Evolutionary conservation across 192 early-diverging fungal genomes (phyloP).

Genomic region (Dissophora ornata): DNA sequence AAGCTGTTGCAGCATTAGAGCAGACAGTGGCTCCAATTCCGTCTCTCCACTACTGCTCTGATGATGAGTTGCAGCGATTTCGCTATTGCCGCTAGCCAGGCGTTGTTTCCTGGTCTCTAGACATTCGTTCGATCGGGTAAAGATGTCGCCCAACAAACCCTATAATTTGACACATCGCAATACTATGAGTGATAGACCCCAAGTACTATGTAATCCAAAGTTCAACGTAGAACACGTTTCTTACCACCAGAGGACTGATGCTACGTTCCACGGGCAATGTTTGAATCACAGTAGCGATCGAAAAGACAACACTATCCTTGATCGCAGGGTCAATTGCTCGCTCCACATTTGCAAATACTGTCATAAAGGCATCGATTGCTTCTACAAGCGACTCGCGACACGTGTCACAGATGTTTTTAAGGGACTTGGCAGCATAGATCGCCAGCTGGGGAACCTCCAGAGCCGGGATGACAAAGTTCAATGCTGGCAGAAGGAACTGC

Average conservation of each 20-base stretch:
- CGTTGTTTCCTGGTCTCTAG: conserved; percentile 32
- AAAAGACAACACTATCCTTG: conserved; percentile 52
- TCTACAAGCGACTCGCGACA: conserved; percentile 73
- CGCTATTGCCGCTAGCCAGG: conserved; percentile 10
- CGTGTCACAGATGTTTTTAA: conserved; percentile 76
- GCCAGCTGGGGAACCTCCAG: conserved; percentile 68
- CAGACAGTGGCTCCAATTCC: conserved; percentile 40
- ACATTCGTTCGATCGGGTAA: conserved; percentile 39
- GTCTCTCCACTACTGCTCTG: conserved; percentile 7
- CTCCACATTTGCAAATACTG: conserved; percentile 67
- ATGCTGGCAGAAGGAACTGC: conserved; percentile 62
- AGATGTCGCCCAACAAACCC: conserved; percentile 47
- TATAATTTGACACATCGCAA: no score
- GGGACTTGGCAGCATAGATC: conserved; percentile 69
- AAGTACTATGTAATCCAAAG: no score
- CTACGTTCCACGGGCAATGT: conserved; percentile 44
- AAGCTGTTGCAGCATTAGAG: conserved; percentile 55
- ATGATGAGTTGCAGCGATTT: neutral
- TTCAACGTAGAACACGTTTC: no score
- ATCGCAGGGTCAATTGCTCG: conserved; percentile 48
- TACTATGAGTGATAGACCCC: no score
- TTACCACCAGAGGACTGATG: conserved; percentile 40
- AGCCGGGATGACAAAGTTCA: conserved; percentile 74
- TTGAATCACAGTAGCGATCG: conserved; percentile 50
- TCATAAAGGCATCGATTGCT: conserved; percentile 68